These are phyloP conservation scores for Rubroboletus pulcherrimus DNA, from an alignment of 768 basidiomycete genomes.

Conservation along the genomic window DNA sequence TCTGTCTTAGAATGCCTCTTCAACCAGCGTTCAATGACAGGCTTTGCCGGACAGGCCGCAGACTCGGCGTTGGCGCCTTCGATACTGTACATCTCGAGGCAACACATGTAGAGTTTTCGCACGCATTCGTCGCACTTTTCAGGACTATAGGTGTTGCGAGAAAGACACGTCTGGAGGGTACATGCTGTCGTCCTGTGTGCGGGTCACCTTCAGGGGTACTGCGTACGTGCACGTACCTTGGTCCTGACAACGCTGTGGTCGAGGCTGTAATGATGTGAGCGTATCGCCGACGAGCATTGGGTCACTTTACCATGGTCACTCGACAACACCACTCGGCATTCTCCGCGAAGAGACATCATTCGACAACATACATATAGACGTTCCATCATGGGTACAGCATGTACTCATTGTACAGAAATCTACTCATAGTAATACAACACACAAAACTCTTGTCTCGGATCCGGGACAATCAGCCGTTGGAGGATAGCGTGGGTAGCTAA, in stretches of 20 bases:
- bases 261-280: background rate
- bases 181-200: slow-evolving; percentile 44
- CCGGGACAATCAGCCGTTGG: background rate
- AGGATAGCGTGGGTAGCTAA: background rate
- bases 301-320: background rate
- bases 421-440: background rate
- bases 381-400: background rate
- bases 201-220: background rate
- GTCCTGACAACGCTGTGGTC: slow-evolving; percentile 17
- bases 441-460: background rate
- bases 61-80: slow-evolving; percentile 42
- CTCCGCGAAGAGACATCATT: background rate
- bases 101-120: slow-evolving; percentile 58
- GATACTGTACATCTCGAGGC: slow-evolving; percentile 51
- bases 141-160: slow-evolving; percentile 59
- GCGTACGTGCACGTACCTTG: slow-evolving; percentile 18
- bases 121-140: slow-evolving; percentile 57
- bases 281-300: background rate
- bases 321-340: background rate
- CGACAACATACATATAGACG: background rate
- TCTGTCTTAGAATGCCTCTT: slow-evolving; percentile 27
- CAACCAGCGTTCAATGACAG: slow-evolving; percentile 56
- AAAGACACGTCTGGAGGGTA: slow-evolving; percentile 57
- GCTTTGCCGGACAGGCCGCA: slow-evolving; percentile 58
- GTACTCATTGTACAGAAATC: background rate